Evolutionary conservation across 2,329 filamentous ascomycete species (phyloP), one percentile per base, ranked within the genome.

Genomic region (Emmonsia crescens): DNA sequence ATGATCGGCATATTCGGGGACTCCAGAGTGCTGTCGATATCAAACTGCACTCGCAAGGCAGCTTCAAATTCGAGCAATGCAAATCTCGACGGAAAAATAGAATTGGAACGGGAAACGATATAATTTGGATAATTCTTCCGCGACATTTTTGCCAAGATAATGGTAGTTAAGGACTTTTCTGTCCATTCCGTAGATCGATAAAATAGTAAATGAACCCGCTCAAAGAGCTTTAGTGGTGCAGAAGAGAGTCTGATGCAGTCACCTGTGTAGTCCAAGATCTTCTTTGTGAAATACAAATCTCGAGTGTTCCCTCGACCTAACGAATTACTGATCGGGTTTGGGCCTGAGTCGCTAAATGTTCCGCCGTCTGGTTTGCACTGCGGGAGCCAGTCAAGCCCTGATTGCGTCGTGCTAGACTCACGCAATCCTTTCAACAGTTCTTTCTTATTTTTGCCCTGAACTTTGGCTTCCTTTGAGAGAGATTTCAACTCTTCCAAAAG

Each of bases 181-280:
- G 92, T 96, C 94, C 94, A 99, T 72, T 96, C 89, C 0, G 91
- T 95, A 10, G 92, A 96, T 62, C 93, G 83, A 73, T 97, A 97
- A 73, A 96, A 99, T 33, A 99, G 91, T 2, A 99, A 78, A 75
- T 97, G 94, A 0, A 97, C 91, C 31, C 94, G 85, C 73, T 96
- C 91, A 69, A 99, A 99, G 0, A 99, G 82, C 68, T 86, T 90
- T 64, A 91, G 83, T 0, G 87, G 82, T 0, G 83, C 76, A 0
- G 87, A 76, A 0, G 90, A 90, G 14, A 99, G 82, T 44, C 93
- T 83, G 64, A 97, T 87, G 66, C 92, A 96, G 16, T 91, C 85
- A 0, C 94, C 94, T 0, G 89, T 89, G 62, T 86, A 85, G 36
- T 82, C 80, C 67, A 92, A 75, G 49, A 96, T 93, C 73, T 91